Evolutionary conservation across 2,329 filamentous ascomycete species (phyloP).

Genomic region (Capronia coronata): DNA sequence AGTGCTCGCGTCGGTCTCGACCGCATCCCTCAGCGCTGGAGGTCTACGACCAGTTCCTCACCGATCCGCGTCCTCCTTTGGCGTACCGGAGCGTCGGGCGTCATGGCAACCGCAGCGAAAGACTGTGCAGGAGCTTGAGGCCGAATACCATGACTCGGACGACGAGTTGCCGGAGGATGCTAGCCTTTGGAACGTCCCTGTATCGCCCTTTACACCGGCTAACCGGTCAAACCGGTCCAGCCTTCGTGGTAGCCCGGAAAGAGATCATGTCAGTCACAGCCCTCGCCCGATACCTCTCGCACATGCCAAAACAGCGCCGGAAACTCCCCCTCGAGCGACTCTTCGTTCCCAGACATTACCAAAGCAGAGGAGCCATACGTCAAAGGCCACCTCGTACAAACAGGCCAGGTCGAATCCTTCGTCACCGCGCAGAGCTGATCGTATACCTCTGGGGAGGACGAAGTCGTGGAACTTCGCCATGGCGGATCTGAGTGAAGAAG

Average conservation of each 20-base stretch:
- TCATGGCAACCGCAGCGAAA: slow-evolving; percentile 43
- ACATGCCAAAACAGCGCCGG: slow-evolving; percentile 34
- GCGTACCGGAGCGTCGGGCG: slow-evolving; percentile 31
- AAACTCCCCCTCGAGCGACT: slow-evolving; percentile 26
- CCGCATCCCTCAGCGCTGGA: slow-evolving; percentile 11
- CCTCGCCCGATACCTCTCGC: slow-evolving; percentile 40
- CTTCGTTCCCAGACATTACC: slow-evolving; percentile 32
- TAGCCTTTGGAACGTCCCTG: slow-evolving; percentile 46
- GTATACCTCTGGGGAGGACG: slow-evolving; percentile 37
- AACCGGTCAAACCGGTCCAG: slow-evolving; percentile 36
- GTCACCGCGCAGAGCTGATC: slow-evolving; percentile 27
- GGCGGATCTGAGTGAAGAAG: slow-evolving; percentile 54
- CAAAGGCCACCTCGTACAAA: slow-evolving; percentile 20
- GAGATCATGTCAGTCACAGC: slow-evolving; percentile 24
- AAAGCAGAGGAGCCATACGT: slow-evolving; percentile 21
- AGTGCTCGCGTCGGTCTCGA: slow-evolving; percentile 11
- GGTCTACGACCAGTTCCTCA: slow-evolving; percentile 21
- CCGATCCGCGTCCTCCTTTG: slow-evolving; percentile 18
- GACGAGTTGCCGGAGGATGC: slow-evolving; percentile 47
- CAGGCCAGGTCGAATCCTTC: slow-evolving; percentile 15
- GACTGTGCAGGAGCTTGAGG: slow-evolving; percentile 44
- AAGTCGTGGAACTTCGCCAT: slow-evolving; percentile 56
- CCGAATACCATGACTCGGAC: slow-evolving; percentile 47
- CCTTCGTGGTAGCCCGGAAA: slow-evolving; percentile 39
- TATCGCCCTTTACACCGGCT: slow-evolving; percentile 41